Percentiles rank a stretch among this genome's conserved stretches.
phyloP scores from a whole-genome alignment of 768 basidiomycete species.

The Dioszegia hungarica region DNA sequence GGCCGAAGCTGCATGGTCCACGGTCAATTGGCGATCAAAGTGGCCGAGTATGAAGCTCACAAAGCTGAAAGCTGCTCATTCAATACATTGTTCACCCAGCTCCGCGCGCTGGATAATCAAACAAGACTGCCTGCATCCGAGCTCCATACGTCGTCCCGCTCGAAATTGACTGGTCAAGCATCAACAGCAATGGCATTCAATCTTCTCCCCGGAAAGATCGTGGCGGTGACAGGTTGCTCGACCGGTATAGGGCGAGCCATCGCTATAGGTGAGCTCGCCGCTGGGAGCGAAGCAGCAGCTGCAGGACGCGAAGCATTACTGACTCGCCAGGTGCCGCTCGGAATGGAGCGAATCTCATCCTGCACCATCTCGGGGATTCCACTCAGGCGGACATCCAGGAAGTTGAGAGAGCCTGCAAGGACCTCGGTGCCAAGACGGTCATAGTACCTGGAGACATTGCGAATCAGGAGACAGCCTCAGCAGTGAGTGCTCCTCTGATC shows the following conservation, averaged over 20 bases:
- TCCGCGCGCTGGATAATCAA: too few relatives aligned
- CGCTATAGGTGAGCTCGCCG: conserved; percentile 57
- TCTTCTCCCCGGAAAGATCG: conserved; percentile 55
- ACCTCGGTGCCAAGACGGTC: conserved; percentile 52
- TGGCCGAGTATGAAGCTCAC: too few relatives aligned
- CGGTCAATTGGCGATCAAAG: too few relatives aligned
- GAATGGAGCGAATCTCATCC: conserved; percentile 63
- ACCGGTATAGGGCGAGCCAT: conserved; percentile 69
- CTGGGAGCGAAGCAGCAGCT: too few relatives aligned
- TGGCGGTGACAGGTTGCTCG: conserved; percentile 69
- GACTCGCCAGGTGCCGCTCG: conserved; percentile 52
- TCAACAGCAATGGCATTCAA: conserved; percentile 9
- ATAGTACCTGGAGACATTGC: conserved; percentile 65
- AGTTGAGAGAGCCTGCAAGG: conserved; percentile 54
- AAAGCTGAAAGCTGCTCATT: too few relatives aligned
- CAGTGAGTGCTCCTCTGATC: conserved; percentile 51
- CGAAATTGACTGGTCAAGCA: neutral
- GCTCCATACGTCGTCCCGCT: too few relatives aligned
- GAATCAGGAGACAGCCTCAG: conserved; percentile 56
- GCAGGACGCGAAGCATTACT: too few relatives aligned
- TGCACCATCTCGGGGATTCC: conserved; percentile 65
- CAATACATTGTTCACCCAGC: too few relatives aligned
- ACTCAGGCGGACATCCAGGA: conserved; percentile 50
- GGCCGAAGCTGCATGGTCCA: too few relatives aligned
- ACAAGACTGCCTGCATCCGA: too few relatives aligned